Evolutionary conservation across 805 yeast genomes (phyloP), one percentile per base, ranked within the genome.

Genomic region (Metschnikowia cerradonensis): DNA sequence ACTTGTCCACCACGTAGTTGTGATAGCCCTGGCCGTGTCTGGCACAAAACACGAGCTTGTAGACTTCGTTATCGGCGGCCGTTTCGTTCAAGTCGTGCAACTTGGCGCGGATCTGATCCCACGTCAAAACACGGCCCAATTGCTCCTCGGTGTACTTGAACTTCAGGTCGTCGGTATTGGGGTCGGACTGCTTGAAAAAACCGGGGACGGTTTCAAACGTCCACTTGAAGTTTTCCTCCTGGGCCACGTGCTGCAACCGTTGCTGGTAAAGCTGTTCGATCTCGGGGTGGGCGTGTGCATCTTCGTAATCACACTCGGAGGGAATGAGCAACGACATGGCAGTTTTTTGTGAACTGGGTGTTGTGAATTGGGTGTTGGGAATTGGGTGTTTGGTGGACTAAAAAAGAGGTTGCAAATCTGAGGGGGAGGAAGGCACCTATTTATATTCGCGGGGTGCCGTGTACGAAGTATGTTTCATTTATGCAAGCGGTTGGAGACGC

Each of bases 1-100:
- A 82, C 52, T 78, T 73, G 20, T 66, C 67, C 14, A 82, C 80
- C 2, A 80, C 76, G 41, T 72, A 70, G 57, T 84, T 84, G 55
- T 84, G 90, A 60, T 67, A 78, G 0, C 89, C 90, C 63, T 84
- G 87, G 5, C 89, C 90, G 58, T 84, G 90, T 61, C 90, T 73
- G 10, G 85, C 84, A 48, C 80, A 70, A 44, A 80, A 75, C 3
- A 82, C 51, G 43, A 82, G 58, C 57, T 81, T 82, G 63, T 71
- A 80, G 34, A 54, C 51, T 39, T 68, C 82, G 52, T 76, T 72
- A 0, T 56, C 57, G 0, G 56, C 51, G 17, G 76, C 72, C 5
- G 58, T 41, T 2, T 49, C 47, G 53, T 78, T 79, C 54, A 80
- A 63, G 10, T 60, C 51, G 1, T 60, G 55, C 31, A 80, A 48